phyloP scores from a whole-genome alignment of 176 grass and related monocot species.

The Puccinellia tenuiflora region DNA sequence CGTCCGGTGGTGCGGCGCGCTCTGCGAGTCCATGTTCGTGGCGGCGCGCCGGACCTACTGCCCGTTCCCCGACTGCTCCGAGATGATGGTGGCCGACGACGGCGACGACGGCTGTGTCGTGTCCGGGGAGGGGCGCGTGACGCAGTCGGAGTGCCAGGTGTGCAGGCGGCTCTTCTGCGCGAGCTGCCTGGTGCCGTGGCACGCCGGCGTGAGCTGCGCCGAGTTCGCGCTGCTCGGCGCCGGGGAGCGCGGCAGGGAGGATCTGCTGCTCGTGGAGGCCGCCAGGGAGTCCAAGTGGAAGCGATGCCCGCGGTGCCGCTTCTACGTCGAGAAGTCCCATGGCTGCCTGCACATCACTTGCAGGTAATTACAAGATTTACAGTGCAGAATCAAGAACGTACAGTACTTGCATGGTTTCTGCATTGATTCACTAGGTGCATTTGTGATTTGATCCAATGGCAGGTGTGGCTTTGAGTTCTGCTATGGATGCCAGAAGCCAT shows the following conservation, averaged over 20 bases:
- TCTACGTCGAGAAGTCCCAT: conserved; percentile 48
- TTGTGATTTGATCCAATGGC: not conserved
- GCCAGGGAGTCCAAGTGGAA: conserved; percentile 58
- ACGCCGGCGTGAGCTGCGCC: conserved; percentile 42
- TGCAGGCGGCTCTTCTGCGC: conserved; percentile 65
- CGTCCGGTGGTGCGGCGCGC: conserved; percentile 46
- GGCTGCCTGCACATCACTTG: conserved; percentile 73
- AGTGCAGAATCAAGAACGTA: not conserved
- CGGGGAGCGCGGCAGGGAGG: conserved; percentile 42
- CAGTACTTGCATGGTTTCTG: not conserved
- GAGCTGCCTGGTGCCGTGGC: conserved; percentile 54
- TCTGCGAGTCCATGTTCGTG: conserved; percentile 47
- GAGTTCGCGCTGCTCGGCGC: conserved; percentile 36
- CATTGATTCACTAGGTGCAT: not conserved
- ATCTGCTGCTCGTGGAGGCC: conserved; percentile 51
- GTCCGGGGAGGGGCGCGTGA: conserved; percentile 10
- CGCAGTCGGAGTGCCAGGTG: conserved; percentile 50
- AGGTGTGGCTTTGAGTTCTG: conserved; percentile 67
- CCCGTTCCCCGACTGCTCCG: conserved; percentile 68
- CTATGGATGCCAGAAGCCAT: conserved; percentile 51
- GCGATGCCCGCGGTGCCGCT: conserved; percentile 62
- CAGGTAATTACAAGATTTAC: conserved; percentile 27
- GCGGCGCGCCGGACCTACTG: conserved; percentile 42
- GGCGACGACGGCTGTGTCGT: not conserved
- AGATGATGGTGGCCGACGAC: conserved; percentile 47